A percentile compares a stretch with the other conserved stretches of the same genome.
phyloP scores from a whole-genome alignment of 2,329 filamentous ascomycete species.

The Phaeosphaeriaceae sp. region DNA sequence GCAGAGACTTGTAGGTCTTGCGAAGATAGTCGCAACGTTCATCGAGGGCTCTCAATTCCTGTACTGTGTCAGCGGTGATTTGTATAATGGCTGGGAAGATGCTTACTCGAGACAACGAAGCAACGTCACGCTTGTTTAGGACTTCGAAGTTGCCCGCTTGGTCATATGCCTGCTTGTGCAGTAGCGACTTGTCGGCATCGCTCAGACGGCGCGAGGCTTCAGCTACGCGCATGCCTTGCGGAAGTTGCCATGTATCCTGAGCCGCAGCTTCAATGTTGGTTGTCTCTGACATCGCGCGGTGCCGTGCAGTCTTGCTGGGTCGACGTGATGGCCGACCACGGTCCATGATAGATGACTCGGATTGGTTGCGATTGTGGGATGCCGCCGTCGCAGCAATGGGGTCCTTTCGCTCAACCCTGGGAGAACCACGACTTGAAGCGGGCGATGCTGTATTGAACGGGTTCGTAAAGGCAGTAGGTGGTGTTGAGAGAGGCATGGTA shows the following conservation, averaged over 20 bases:
- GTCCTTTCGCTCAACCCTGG: constrained; percentile 41
- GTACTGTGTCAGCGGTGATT: constrained; percentile 23
- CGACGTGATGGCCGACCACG: constrained; percentile 45
- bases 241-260: constrained; percentile 46
- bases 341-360: constrained; percentile 49
- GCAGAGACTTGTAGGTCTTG: constrained; percentile 76
- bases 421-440: constrained; percentile 37
- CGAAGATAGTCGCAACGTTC: constrained; percentile 80
- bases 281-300: constrained; percentile 43
- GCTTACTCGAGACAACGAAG: constrained; percentile 66
- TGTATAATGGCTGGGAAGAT: background rate
- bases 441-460: constrained; percentile 42
- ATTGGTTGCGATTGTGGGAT: constrained; percentile 45
- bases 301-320: constrained; percentile 40
- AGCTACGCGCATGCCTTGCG: constrained; percentile 44
- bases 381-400: constrained; percentile 26
- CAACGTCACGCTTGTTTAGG: constrained; percentile 48
- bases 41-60: constrained; percentile 79
- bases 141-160: constrained; percentile 52
- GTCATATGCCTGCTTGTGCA: constrained; percentile 48
- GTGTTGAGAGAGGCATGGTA: constrained; percentile 33
- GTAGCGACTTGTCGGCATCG: constrained; percentile 43
- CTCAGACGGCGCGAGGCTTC: constrained; percentile 45
- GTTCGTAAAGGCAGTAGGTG: constrained; percentile 40
- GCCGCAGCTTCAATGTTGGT: constrained; percentile 28